A percentile compares a stretch with the other conserved stretches of the same genome.
Conservation (phyloP, 371 early-diverging fungal genomes). For the Blakeslea trispora region DNA sequence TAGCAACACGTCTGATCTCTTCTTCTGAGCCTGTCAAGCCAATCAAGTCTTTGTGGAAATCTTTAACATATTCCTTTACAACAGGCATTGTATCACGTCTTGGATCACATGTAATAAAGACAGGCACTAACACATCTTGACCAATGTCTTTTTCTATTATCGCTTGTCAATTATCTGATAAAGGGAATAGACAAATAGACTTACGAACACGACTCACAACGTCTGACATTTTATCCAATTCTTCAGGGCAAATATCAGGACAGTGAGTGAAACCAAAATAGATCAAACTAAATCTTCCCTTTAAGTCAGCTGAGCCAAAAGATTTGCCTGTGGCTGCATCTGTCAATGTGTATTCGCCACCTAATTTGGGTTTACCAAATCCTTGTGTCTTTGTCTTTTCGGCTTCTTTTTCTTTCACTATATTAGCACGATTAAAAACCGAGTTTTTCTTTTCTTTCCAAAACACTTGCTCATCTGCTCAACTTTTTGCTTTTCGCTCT, state of each 20-base stretch:
- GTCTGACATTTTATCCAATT: constrained; percentile 95
- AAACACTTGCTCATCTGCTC: constrained; percentile 44
- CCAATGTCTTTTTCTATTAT: constrained; percentile 60
- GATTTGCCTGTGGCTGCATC: constrained; percentile 62
- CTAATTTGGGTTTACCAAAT: constrained; percentile 87
- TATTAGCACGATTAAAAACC: no score
- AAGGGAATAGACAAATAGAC: no score
- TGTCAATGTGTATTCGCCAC: constrained; percentile 88
- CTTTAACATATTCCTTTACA: constrained; percentile 86
- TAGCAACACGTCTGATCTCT: constrained; percentile 82
- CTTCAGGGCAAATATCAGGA: constrained; percentile 98
- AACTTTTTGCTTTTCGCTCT: constrained; percentile 64
- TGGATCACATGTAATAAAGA: constrained; percentile 97
- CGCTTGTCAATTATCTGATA: no score
- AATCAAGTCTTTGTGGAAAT: constrained; percentile 91
- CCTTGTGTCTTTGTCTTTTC: constrained; percentile 39
- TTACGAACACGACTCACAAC: constrained; percentile 81
- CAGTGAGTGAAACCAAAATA: constrained; percentile 99
- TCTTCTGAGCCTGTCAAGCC: constrained; percentile 91
- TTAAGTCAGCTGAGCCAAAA: constrained; percentile 50
- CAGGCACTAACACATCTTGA: constrained; percentile 72
- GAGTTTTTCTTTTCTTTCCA: not conserved
- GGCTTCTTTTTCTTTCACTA: constrained; percentile 39
- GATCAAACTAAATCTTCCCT: constrained; percentile 79
- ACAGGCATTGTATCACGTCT: constrained; percentile 87